These are phyloP conservation scores for Coemansia guatemalensis DNA, from an alignment of 192 early-diverging fungal species.

Conservation along the genomic window DNA sequence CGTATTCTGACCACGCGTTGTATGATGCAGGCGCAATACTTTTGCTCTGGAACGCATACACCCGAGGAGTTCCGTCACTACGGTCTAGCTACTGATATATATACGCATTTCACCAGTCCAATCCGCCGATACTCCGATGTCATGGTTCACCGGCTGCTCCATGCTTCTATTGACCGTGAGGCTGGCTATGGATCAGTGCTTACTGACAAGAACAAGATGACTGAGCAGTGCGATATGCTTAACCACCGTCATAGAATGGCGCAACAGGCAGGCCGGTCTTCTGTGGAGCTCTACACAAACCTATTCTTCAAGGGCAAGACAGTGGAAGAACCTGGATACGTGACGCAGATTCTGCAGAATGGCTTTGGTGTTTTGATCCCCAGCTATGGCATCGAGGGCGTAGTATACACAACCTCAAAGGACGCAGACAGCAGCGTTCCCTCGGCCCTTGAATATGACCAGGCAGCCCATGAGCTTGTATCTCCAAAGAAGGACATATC, in stretches of 20 bases:
- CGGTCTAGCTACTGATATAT: slow-evolving; percentile 84
- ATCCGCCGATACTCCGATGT: slow-evolving; percentile 96
- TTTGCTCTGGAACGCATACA: slow-evolving; percentile 85
- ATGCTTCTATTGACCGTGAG: slow-evolving; percentile 61
- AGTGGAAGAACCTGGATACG: slow-evolving; percentile 82
- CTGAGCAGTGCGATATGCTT: slow-evolving; percentile 77
- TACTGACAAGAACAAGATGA: slow-evolving; percentile 77
- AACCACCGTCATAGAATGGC: slow-evolving; percentile 97
- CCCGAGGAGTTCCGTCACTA: slow-evolving; percentile 83
- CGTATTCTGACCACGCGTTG: slow-evolving; percentile 90
- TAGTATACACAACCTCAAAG: slow-evolving; percentile 65
- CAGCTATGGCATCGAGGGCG: slow-evolving; percentile 89
- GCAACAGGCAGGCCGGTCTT: slow-evolving; percentile 89
- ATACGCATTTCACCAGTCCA: slow-evolving; percentile 97
- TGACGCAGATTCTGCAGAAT: slow-evolving; percentile 91
- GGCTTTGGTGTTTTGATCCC: slow-evolving; percentile 93
- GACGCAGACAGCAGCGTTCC: slow-evolving; percentile 7
- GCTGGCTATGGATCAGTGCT: slow-evolving; percentile 68
- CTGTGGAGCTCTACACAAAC: slow-evolving; percentile 93
- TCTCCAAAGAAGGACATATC: slow-evolving; percentile 15
- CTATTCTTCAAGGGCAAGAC: slow-evolving; percentile 95
- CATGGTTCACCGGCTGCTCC: slow-evolving; percentile 89
- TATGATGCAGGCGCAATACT: slow-evolving; percentile 98
- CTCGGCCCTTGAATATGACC: slow-evolving; percentile 30
- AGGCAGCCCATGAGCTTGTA: slow-evolving; percentile 32